These are phyloP conservation scores for Colletotrichum gloeosporioides DNA, from an alignment of 2,329 filamentous ascomycete species.

Conservation along the genomic window DNA sequence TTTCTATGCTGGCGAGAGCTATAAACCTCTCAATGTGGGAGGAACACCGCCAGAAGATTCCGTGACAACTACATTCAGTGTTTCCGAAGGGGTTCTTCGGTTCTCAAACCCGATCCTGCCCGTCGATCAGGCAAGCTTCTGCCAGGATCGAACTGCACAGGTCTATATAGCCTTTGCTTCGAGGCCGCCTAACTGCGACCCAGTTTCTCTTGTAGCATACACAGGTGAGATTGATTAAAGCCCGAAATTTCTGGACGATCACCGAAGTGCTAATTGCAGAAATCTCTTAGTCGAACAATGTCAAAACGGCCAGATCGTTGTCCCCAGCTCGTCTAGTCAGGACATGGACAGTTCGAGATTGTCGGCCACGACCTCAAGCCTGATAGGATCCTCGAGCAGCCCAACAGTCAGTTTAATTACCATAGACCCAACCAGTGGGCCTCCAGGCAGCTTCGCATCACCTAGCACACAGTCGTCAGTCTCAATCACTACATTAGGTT, in stretches of 20 bases:
- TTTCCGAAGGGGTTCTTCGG: background rate
- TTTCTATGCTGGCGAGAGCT: background rate
- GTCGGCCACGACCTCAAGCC: background rate
- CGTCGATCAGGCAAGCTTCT: background rate
- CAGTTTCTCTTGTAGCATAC: background rate
- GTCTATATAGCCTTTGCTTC: background rate
- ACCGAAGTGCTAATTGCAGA: background rate
- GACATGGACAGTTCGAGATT: background rate
- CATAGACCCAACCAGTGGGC: background rate
- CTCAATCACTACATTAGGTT: background rate
- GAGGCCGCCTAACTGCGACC: background rate
- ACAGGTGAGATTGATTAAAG: background rate
- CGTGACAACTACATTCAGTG: background rate
- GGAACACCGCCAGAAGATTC: background rate
- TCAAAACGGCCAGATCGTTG: background rate
- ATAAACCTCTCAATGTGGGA: background rate
- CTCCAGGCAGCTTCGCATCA: background rate
- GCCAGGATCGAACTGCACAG: background rate
- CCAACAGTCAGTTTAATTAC: background rate
- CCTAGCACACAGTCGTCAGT: background rate
- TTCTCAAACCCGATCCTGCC: background rate
- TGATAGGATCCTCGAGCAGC: background rate
- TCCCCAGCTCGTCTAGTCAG: background rate
- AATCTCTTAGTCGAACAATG: background rate
- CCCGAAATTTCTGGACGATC: rapidly evolving